Percentiles rank a stretch among this genome's conserved stretches.
Conservation (phyloP, 148 eudicot species). For the Cornus kousa region DNA sequence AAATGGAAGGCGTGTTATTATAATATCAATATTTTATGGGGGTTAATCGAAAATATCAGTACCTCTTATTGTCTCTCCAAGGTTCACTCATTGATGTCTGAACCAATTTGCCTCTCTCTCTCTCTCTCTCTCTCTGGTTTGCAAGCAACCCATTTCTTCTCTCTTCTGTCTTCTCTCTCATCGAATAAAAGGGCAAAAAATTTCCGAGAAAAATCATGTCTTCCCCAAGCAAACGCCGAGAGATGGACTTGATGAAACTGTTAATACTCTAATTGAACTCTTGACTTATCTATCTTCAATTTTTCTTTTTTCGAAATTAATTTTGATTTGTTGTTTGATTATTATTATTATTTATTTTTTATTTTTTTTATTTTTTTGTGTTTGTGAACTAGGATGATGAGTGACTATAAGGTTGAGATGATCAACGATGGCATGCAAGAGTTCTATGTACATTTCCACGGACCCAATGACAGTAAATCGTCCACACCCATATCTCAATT, state of each 20-base stretch:
- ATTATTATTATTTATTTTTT: no score
- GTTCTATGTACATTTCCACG: conserved; percentile 64
- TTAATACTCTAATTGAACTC: conserved; percentile 12
- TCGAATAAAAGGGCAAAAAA: conserved; percentile 1
- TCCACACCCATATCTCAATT: not conserved
- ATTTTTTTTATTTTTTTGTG: not conserved
- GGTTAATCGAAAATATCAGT: not conserved
- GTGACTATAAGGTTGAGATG: conserved; percentile 74
- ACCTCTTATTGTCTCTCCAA: not conserved
- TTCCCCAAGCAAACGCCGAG: conserved; percentile 70
- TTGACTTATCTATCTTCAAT: not conserved
- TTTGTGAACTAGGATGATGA: conserved; percentile 59
- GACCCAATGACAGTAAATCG: conserved; percentile 49
- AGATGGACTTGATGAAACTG: conserved; percentile 76
- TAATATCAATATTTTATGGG: not conserved
- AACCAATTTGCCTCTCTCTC: not conserved
- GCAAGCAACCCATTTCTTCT: not conserved
- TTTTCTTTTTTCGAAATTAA: not conserved
- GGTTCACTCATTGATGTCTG: conserved; percentile 5
- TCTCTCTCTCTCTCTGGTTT: not conserved
- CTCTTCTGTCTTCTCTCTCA: not conserved
- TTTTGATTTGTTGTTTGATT: conserved; percentile 1
- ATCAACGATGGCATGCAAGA: conserved; percentile 69
- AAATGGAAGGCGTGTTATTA: not conserved
- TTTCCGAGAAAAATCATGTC: conserved; percentile 33